These are phyloP conservation scores for Solanum tarijense DNA, from an alignment of 257 asterid species.

Conservation along the genomic window DNA sequence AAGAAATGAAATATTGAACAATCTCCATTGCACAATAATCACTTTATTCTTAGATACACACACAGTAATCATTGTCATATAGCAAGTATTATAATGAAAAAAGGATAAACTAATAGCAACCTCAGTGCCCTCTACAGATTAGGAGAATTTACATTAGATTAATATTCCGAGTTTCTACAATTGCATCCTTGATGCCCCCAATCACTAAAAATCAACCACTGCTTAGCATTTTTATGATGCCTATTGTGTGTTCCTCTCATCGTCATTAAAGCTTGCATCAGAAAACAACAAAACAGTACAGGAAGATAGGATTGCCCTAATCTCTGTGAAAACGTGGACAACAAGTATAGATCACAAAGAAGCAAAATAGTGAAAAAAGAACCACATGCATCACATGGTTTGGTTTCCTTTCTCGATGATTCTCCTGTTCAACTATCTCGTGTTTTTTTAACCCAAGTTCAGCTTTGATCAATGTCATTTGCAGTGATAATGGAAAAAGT, in stretches of 20 bases:
- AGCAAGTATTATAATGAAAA: not conserved
- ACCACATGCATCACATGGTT: constrained; percentile 79
- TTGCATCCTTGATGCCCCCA: not conserved
- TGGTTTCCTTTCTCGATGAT: constrained; percentile 66
- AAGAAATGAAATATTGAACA: not conserved
- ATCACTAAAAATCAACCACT: not conserved
- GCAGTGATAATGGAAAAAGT: constrained; percentile 27
- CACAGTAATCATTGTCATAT: not conserved
- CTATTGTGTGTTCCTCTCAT: not conserved
- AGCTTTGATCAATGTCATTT: constrained; percentile 84
- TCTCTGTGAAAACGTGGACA: constrained; percentile 57
- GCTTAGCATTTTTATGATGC: not conserved
- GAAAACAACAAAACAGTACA: not conserved
- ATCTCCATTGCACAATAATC: not conserved
- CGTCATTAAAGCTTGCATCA: not conserved
- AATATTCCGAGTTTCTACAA: not conserved
- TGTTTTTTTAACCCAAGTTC: constrained; percentile 85
- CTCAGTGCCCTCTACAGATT: not conserved
- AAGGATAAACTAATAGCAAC: not conserved
- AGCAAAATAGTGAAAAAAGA: constrained; percentile 59
- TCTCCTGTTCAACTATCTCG: constrained; percentile 74
- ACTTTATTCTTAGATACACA: not conserved
- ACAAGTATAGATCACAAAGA: constrained; percentile 48
- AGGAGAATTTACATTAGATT: not conserved
- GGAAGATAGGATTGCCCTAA: constrained; percentile 2